phyloP scores from a whole-genome alignment of 495 filamentous ascomycete genomes.

The Aspergillus coremiiformis region DNA sequence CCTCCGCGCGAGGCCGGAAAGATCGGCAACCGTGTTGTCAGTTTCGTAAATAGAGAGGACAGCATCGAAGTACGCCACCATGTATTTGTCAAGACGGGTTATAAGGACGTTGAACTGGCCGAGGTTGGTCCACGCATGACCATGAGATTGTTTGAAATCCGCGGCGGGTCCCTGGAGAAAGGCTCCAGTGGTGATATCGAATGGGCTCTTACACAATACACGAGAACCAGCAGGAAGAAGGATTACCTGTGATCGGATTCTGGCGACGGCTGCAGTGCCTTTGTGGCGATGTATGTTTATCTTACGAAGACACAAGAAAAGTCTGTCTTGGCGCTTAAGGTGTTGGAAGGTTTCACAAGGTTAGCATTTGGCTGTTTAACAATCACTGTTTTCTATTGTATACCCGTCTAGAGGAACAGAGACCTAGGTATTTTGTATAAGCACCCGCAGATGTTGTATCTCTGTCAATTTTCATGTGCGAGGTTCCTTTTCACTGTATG shows the following conservation, averaged over 20 bases:
- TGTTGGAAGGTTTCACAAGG: slow-evolving; percentile 15
- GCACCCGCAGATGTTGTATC: not conserved
- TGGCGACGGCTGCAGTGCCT: not conserved
- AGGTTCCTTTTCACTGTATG: not conserved
- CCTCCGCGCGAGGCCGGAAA: slow-evolving; percentile 79
- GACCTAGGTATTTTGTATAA: not conserved
- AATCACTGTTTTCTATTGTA: slow-evolving; percentile 16
- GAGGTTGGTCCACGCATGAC: slow-evolving; percentile 96
- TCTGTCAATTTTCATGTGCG: not conserved
- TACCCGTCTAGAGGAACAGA: slow-evolving; percentile 16
- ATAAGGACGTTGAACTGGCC: slow-evolving; percentile 82
- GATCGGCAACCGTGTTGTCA: slow-evolving; percentile 82
- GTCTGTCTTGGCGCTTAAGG: slow-evolving; percentile 20
- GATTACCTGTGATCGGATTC: slow-evolving; percentile 63
- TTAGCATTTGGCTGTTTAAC: slow-evolving; percentile 8
- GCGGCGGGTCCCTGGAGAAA: slow-evolving; percentile 87
- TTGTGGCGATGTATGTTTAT: slow-evolving; percentile 4
- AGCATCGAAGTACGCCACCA: slow-evolving; percentile 82
- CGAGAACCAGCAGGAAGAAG: slow-evolving; percentile 85
- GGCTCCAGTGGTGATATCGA: slow-evolving; percentile 89
- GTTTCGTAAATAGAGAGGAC: slow-evolving; percentile 92
- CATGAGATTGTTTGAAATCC: slow-evolving; percentile 91
- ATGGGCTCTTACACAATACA: slow-evolving; percentile 93
- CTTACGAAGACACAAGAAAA: slow-evolving; percentile 19
- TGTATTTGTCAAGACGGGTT: slow-evolving; percentile 76